These are phyloP conservation scores for Hyphodiscus sp. DNA, from an alignment of 2,329 filamentous ascomycete species.

Conservation along the genomic window DNA sequence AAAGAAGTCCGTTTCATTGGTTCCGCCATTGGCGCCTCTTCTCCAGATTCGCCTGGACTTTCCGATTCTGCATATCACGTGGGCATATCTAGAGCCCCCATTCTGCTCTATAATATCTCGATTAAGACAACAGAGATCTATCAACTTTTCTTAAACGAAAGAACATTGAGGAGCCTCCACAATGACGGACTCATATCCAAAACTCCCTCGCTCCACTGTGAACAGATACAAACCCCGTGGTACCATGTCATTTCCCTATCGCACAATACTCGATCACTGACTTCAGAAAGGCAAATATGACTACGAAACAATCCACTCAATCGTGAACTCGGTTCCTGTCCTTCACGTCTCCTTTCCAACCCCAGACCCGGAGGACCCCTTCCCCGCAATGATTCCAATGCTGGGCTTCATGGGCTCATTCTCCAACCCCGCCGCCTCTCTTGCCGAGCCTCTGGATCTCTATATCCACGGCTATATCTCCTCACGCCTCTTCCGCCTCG, in stretches of 20 bases:
- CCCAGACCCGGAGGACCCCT: constrained; percentile 28
- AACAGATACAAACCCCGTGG: constrained; percentile 23
- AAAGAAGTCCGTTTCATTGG: background rate
- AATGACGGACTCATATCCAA: constrained; percentile 16
- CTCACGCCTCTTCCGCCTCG: constrained; percentile 66
- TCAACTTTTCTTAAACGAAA: too few relatives aligned
- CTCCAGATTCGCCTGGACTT: background rate
- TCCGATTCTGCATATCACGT: background rate
- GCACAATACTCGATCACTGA: constrained; percentile 2
- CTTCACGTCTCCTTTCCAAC: constrained; percentile 75
- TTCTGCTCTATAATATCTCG: too few relatives aligned
- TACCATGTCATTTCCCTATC: background rate
- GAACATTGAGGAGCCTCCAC: background rate
- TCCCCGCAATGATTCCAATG: constrained; percentile 61
- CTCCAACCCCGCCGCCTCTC: constrained; percentile 50
- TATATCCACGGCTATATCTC: constrained; percentile 85
- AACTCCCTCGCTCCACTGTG: constrained; percentile 21
- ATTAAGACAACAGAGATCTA: too few relatives aligned
- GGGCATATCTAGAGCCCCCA: too few relatives aligned
- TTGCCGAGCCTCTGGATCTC: constrained; percentile 61
- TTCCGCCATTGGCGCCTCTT: background rate
- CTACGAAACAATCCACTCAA: constrained; percentile 62
- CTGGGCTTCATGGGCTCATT: constrained; percentile 77
- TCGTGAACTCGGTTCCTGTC: constrained; percentile 68
- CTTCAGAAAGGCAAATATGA: constrained; percentile 58